phyloP scores from a whole-genome alignment of 1,139 yeast species.

The Insectozyma bohioensis region DNA sequence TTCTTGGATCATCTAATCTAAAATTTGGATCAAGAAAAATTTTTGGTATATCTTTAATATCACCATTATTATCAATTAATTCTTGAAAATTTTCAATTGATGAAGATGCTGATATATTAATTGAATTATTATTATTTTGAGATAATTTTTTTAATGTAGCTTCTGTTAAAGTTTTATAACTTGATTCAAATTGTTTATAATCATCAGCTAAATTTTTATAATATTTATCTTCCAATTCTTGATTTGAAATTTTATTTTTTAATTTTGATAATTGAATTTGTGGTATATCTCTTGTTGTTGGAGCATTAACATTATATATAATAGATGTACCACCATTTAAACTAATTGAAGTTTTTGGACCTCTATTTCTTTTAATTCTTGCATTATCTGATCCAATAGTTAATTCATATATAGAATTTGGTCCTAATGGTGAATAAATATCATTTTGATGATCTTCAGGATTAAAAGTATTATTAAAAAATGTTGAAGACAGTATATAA shows the following conservation, averaged over 20 bases:
- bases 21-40: constrained; percentile 70
- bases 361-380: constrained; percentile 32
- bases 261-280: constrained; percentile 67
- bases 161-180: constrained; percentile 48
- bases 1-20: constrained; percentile 83
- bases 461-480: constrained; percentile 24
- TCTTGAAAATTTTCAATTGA: constrained; percentile 15
- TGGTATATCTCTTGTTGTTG: constrained; percentile 83
- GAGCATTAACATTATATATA: constrained; percentile 54
- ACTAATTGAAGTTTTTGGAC: constrained; percentile 34
- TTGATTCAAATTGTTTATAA: constrained; percentile 53
- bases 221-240: constrained; percentile 47
- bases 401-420: constrained; percentile 75
- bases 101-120: constrained; percentile 16
- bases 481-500: constrained; percentile 32
- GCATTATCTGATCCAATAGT: constrained; percentile 59
- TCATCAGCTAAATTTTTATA: constrained; percentile 46
- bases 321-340: constrained; percentile 44
- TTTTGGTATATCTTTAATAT: constrained; percentile 59
- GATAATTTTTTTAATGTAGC: constrained; percentile 47
- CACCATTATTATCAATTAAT: too few species aligned
- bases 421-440: constrained; percentile 64
- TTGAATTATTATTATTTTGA: constrained; percentile 8
- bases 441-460: constrained; percentile 20
- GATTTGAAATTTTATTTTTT: constrained; percentile 48